Conservation (phyloP, 164 flowering plant genomes). For the Stephania cephalantha region DNA sequence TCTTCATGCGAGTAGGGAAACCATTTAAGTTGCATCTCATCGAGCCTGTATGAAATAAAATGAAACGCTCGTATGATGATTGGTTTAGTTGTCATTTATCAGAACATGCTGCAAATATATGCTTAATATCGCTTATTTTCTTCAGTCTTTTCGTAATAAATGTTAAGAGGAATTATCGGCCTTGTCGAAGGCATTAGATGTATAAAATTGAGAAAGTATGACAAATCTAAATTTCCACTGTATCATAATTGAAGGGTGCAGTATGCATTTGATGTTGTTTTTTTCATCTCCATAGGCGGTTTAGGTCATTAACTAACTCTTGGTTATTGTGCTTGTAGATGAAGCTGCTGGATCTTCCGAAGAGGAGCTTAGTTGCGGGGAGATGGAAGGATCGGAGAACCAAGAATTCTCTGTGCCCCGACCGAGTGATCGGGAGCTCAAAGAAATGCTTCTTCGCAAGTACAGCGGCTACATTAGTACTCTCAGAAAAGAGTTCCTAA, state of each 20-base stretch:
- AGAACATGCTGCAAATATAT: too few relatives aligned
- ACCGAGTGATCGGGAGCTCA: constrained; percentile 34
- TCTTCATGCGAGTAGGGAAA: too few relatives aligned
- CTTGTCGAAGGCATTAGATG: too few relatives aligned
- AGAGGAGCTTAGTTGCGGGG: constrained; percentile 45
- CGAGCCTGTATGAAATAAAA: too few relatives aligned
- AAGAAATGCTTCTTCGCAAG: constrained; percentile 48
- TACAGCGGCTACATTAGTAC: constrained; percentile 60
- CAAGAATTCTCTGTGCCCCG: constrained; percentile 20
- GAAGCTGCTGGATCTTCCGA: constrained; percentile 38
- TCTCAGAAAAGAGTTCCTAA: constrained; percentile 49
- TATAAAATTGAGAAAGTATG: too few relatives aligned
- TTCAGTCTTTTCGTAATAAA: too few relatives aligned
- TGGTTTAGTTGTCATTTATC: too few relatives aligned
- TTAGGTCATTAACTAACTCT: neutral
- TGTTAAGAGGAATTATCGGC: too few relatives aligned
- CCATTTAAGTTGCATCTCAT: too few relatives aligned
- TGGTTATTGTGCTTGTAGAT: constrained; percentile 18
- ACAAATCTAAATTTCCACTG: too few relatives aligned
- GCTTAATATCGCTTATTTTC: too few relatives aligned
- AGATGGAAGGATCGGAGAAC: constrained; percentile 29
- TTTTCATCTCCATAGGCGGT: neutral
- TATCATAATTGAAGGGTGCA: neutral
- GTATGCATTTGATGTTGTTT: neutral
- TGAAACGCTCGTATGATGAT: too few relatives aligned